Percentiles rank a stretch among this genome's conserved stretches.
These are phyloP conservation scores for Chalciporus piperatus DNA, from an alignment of 768 basidiomycete species.

Conservation along the genomic window DNA sequence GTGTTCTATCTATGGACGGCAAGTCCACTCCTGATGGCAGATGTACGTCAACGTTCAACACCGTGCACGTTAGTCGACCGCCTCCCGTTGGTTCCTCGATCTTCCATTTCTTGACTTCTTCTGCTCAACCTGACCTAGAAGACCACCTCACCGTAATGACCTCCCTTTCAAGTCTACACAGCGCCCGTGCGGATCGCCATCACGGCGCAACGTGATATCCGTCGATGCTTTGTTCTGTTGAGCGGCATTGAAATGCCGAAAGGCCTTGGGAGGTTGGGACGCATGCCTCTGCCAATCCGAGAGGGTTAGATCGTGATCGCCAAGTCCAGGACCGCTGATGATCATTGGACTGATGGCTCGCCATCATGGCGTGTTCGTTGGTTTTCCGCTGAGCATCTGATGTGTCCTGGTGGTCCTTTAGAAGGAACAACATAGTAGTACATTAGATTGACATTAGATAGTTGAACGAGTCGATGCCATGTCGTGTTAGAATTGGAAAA, in stretches of 20 bases:
- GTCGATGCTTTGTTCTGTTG: neutral
- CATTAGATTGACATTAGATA: neutral
- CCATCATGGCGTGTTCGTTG: neutral
- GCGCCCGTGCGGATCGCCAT: neutral
- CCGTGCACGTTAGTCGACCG: neutral
- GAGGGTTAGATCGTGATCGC: neutral
- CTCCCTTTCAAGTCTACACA: neutral
- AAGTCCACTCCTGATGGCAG: neutral
- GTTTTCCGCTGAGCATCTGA: neutral
- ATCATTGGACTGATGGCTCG: neutral
- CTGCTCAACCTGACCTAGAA: neutral
- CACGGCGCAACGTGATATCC: neutral
- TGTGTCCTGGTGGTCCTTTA: neutral
- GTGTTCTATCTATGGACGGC: too few relatives aligned
- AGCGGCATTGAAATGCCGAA: neutral
- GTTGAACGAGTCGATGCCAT: neutral
- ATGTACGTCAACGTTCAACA: neutral
- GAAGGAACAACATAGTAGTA: neutral
- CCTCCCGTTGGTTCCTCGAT: neutral
- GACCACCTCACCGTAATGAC: neutral
- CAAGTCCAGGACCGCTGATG: neutral
- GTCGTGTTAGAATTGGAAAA: conserved; percentile 2
- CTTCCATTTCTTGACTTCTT: neutral
- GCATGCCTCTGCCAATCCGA: neutral
- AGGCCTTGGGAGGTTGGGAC: neutral